A percentile compares a stretch with the other conserved stretches of the same genome.
phyloP scores from a whole-genome alignment of 192 early-diverging fungal species.

The Podila minutissima region DNA sequence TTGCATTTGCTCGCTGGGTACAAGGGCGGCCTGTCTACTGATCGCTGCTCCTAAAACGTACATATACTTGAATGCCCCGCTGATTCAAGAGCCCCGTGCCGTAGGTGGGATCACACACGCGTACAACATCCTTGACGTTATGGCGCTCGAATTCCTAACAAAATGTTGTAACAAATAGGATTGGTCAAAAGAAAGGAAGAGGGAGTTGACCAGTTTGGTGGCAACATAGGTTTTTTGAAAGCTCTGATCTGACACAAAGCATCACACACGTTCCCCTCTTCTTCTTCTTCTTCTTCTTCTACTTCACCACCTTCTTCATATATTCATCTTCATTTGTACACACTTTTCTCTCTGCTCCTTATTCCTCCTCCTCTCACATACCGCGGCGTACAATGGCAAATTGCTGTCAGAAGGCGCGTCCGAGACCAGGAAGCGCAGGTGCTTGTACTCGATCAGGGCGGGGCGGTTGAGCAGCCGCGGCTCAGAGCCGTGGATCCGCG shows the following conservation, averaged over 20 bases:
- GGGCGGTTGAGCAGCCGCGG: slow-evolving; percentile 64
- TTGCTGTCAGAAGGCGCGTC: slow-evolving; percentile 82
- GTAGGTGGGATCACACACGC: slow-evolving; percentile 91
- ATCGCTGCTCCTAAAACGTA: slow-evolving; percentile 24
- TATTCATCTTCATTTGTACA: too few relatives aligned
- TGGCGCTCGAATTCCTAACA: slow-evolving; percentile 76
- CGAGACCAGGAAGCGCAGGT: slow-evolving; percentile 79
- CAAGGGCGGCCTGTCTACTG: too few relatives aligned
- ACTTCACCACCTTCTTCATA: too few relatives aligned
- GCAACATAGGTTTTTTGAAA: neutral
- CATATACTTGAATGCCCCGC: slow-evolving; percentile 74
- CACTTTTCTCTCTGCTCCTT: too few relatives aligned
- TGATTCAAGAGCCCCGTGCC: slow-evolving; percentile 57
- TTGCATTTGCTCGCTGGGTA: too few relatives aligned
- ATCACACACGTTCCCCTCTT: too few relatives aligned
- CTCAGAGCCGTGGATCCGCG: neutral
- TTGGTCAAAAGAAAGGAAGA: neutral
- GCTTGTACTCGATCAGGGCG: slow-evolving; percentile 73
- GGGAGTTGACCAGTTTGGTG: neutral
- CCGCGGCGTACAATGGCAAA: slow-evolving; percentile 71
- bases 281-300: too few relatives aligned
- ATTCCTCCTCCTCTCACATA: slow-evolving; percentile 28
- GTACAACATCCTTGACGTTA: slow-evolving; percentile 78
- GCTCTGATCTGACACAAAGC: too few relatives aligned
- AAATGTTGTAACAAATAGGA: neutral